phyloP scores from a whole-genome alignment of 495 filamentous ascomycete species.

The Cercophora newfieldiana region DNA sequence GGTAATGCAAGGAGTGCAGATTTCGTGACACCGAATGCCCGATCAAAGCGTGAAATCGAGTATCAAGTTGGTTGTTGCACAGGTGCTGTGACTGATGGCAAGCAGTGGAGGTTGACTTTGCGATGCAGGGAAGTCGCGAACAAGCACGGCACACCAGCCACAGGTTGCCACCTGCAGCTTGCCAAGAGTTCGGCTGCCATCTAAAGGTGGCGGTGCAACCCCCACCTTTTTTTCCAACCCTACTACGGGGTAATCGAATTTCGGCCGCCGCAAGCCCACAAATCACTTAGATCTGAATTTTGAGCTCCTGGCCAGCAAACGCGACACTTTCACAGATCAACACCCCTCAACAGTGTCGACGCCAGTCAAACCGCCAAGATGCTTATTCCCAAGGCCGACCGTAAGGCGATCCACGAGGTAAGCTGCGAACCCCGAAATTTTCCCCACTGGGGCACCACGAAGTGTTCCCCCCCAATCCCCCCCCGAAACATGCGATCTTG shows the following conservation, averaged over 20 bases:
- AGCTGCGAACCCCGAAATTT: slow-evolving; percentile 19
- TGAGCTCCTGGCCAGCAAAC: slow-evolving; percentile 34
- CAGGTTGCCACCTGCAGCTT: not conserved
- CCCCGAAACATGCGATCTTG: not conserved
- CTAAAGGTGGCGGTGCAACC: slow-evolving; percentile 28
- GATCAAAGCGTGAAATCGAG: too few species aligned
- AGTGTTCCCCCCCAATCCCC: not conserved
- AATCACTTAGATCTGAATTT: slow-evolving; percentile 39
- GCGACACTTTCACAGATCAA: slow-evolving; percentile 42
- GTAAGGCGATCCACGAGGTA: slow-evolving; percentile 97
- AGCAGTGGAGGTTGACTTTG: not conserved
- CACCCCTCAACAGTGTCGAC: slow-evolving; percentile 46
- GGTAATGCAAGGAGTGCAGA: too few species aligned
- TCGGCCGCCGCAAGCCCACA: slow-evolving; percentile 36
- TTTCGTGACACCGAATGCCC: too few species aligned
- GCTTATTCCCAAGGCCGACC: slow-evolving; percentile 99
- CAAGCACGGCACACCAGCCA: slow-evolving; percentile 18
- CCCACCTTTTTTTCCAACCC: slow-evolving; percentile 33
- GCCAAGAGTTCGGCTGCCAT: slow-evolving; percentile 17
- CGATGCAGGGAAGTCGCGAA: not conserved
- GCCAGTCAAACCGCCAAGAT: slow-evolving; percentile 57
- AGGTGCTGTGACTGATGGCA: not conserved
- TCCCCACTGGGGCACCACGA: not conserved
- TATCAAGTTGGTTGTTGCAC: too few species aligned
- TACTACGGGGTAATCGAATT: slow-evolving; percentile 36